phyloP scores from a whole-genome alignment of 129 eudicot species.

The Glebionis coronaria region DNA sequence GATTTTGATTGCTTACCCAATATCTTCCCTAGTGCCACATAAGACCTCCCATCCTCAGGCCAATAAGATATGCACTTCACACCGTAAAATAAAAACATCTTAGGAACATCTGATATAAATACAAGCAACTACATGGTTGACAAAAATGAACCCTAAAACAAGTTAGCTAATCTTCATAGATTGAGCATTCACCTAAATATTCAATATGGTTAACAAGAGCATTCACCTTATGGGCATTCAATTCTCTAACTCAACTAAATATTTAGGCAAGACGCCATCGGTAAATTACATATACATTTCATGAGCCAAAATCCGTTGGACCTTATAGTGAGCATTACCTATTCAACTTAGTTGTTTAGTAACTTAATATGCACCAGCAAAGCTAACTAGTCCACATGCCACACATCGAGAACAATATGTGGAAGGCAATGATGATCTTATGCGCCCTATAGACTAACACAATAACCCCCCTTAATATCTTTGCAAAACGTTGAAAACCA shows the following conservation, averaged over 20 bases:
- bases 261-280: background rate
- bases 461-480: too few species aligned
- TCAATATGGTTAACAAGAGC: background rate
- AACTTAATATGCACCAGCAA: background rate
- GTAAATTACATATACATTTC: background rate
- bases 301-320: background rate
- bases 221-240: too few species aligned
- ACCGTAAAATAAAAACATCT: conserved; percentile 13
- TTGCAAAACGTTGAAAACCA: too few species aligned
- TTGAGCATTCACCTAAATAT: background rate
- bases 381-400: too few species aligned
- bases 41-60: conserved; percentile 97
- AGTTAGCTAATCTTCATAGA: background rate
- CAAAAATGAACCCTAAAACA: too few species aligned
- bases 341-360: background rate
- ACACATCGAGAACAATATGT: too few species aligned
- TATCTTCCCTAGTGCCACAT: conserved; percentile 87
- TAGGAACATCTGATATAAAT: conserved; percentile 12
- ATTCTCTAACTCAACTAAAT: background rate
- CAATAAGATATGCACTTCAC: conserved; percentile 79
- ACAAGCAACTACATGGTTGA: background rate
- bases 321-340: background rate
- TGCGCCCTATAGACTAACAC: too few species aligned
- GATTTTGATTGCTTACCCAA: conserved; percentile 70
- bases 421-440: too few species aligned